phyloP scores from a whole-genome alignment of 2,329 filamentous ascomycete species.

The Blastomyces parvus region DNA sequence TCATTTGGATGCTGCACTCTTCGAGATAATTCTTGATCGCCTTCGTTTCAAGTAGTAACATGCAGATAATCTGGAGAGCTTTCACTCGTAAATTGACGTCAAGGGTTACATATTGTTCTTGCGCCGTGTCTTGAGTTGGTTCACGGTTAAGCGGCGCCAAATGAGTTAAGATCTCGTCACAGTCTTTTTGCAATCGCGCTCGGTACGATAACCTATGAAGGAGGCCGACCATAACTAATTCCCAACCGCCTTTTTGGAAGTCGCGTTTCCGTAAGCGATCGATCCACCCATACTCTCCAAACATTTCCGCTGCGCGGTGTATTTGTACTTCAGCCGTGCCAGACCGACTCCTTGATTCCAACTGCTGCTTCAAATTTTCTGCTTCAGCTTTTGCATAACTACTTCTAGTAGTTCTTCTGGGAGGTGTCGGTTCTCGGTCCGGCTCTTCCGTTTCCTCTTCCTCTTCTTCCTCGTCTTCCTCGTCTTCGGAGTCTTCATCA shows the following conservation, averaged over 20 bases:
- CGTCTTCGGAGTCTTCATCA: constrained; percentile 59
- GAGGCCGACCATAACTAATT: constrained; percentile 77
- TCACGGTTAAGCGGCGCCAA: constrained; percentile 72
- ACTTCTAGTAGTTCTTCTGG: constrained; percentile 68
- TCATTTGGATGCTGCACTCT: constrained; percentile 89
- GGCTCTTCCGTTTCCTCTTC: constrained; percentile 46
- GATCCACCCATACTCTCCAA: constrained; percentile 70
- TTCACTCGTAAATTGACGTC: constrained; percentile 75
- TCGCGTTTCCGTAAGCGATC: constrained; percentile 73
- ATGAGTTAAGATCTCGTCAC: constrained; percentile 68
- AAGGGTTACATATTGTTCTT: constrained; percentile 60
- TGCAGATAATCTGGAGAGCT: constrained; percentile 74
- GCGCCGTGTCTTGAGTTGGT: constrained; percentile 64
- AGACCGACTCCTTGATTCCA: constrained; percentile 43
- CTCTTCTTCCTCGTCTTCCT: constrained; percentile 51
- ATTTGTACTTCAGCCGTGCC: constrained; percentile 26
- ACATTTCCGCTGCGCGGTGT: constrained; percentile 60
- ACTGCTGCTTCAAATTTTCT: constrained; percentile 55
- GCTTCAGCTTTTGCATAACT: constrained; percentile 75
- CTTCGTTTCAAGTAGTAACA: constrained; percentile 78
- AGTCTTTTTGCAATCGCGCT: constrained; percentile 57
- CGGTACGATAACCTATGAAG: constrained; percentile 75
- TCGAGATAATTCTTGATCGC: constrained; percentile 82
- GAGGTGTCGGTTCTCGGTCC: constrained; percentile 61
- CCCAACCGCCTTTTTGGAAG: constrained; percentile 83